phyloP scores from a whole-genome alignment of 2,329 filamentous ascomycete species.

The Periconia sp. region DNA sequence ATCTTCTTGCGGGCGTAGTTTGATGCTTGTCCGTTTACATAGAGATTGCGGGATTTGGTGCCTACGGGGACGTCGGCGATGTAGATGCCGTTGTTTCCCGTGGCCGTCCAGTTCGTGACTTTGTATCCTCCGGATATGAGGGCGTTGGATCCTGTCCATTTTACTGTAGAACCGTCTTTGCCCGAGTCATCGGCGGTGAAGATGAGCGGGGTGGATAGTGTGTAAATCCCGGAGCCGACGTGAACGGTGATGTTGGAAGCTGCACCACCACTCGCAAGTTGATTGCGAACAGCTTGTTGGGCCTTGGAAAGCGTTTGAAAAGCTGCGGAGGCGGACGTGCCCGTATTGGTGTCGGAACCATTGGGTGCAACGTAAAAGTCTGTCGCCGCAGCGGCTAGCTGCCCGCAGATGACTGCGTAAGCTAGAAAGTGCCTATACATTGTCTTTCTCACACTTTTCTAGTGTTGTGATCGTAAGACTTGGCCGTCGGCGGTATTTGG shows the following conservation, averaged over 20 bases:
- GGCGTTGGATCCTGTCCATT: constrained; percentile 12
- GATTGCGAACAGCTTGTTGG: constrained; percentile 11
- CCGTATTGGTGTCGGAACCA: constrained; percentile 3
- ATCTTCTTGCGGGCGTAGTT: constrained; percentile 17
- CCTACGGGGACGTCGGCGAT: constrained; percentile 10
- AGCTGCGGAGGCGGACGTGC: constrained; percentile 1
- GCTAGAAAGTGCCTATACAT: constrained; percentile 1
- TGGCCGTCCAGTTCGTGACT: constrained; percentile 11
- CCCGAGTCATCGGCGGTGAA: constrained; percentile 14
- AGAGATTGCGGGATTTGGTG: constrained; percentile 14
- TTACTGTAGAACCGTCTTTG: constrained; percentile 11
- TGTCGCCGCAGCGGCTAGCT: neutral
- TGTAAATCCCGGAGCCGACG: constrained; percentile 10
- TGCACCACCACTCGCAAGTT: constrained; percentile 3
- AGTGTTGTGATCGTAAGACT: neutral
- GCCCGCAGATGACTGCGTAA: neutral
- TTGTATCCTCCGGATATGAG: constrained; percentile 11
- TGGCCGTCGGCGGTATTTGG: neutral
- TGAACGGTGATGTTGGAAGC: constrained; percentile 11
- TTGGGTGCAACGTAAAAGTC: constrained; percentile 4
- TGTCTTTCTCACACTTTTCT: neutral
- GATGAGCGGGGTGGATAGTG: constrained; percentile 9
- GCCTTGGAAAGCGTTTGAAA: constrained; percentile 11
- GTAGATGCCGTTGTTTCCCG: constrained; percentile 12
- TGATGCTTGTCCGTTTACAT: constrained; percentile 16